A percentile compares a stretch with the other conserved stretches of the same genome.
Evolutionary conservation across 2,329 filamentous ascomycete species (phyloP).

Genomic region (Aspergillus thermomutatus): DNA sequence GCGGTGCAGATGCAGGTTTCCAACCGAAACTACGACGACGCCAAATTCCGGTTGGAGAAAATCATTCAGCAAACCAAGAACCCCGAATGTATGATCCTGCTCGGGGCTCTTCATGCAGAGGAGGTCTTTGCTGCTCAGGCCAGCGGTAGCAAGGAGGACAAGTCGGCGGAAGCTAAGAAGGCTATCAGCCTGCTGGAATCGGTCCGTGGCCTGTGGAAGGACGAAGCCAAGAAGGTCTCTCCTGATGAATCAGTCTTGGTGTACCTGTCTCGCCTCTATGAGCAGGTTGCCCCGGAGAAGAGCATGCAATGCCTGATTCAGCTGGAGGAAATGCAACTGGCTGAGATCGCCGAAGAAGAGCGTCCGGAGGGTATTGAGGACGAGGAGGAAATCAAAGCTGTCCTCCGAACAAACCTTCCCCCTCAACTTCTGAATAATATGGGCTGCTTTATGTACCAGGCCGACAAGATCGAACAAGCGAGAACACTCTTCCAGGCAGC

Average conservation of each 20-base stretch:
- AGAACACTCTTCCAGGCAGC: slow-evolving; percentile 91
- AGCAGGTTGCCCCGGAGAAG: slow-evolving; percentile 80
- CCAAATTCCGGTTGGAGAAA: slow-evolving; percentile 91
- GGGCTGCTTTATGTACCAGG: slow-evolving; percentile 89
- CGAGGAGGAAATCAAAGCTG: slow-evolving; percentile 53
- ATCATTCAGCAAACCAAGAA: slow-evolving; percentile 81
- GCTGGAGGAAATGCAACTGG: slow-evolving; percentile 84
- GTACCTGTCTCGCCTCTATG: slow-evolving; percentile 88
- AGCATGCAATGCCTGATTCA: slow-evolving; percentile 88
- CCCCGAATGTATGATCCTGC: slow-evolving; percentile 84
- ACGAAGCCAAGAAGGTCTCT: slow-evolving; percentile 76
- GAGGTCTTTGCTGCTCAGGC: slow-evolving; percentile 81
- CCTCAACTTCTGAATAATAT: slow-evolving; percentile 96
- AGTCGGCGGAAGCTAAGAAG: slow-evolving; percentile 78
- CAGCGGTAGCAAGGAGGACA: slow-evolving; percentile 82
- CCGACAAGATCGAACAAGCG: slow-evolving; percentile 74
- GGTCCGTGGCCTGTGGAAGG: slow-evolving; percentile 86
- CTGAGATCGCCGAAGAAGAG: slow-evolving; percentile 70
- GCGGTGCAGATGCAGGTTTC: slow-evolving; percentile 83
- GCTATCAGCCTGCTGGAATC: slow-evolving; percentile 79
- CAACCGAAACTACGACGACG: slow-evolving; percentile 80
- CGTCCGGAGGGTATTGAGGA: slow-evolving; percentile 59
- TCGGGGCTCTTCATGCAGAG: slow-evolving; percentile 90
- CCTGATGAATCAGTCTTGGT: slow-evolving; percentile 85
- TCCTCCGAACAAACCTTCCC: slow-evolving; percentile 73